Evolutionary conservation across 1,284 basidiomycete genomes (phyloP), one percentile per base, ranked within the genome.

Genomic region (Cryptococcus depauperatus): DNA sequence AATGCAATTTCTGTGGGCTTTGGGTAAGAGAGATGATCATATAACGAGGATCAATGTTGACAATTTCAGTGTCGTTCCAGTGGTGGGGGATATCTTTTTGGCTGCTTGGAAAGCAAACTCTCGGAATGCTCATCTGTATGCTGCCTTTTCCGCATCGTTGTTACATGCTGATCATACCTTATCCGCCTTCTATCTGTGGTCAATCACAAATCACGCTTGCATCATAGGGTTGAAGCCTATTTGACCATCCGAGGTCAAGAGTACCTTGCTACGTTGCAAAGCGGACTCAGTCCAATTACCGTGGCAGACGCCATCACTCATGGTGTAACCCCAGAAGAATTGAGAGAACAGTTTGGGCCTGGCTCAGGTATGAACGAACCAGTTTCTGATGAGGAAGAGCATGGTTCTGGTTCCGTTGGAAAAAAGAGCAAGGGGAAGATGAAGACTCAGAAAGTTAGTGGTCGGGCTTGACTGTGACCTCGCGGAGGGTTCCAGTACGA

Each of bases 91-190:
- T 65, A 64, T 95, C 40, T 64, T 82, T 4, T 67, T 89, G 27
- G 62, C 88, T 74, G 40, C 72, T 71, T 93, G 76, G 77, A 91
- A 89, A 66, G 80, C 88, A n/a, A 96, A 95, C 70, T 85, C 81
- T 35, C 76, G 91, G 52, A 95, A 95, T 61, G 89, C 86, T 3
- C 60, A 66, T 41, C 41, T 69, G 64, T 69, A 38, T 28, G 39
- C 21, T 11, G 28, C 8, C 26, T 19, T 4, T 14, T 16, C 5
- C 4, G n/a, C n/a, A n/a, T n/a, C n/a, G n/a, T n/a, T n/a, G n/a
- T n/a, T n/a, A n/a, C n/a, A n/a, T n/a, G 29, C 29, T 30, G 29
- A 30, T 30, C 29, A 51, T n/a, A n/a, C n/a, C n/a, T n/a, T n/a
- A n/a, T n/a, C n/a, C n/a, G n/a, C n/a, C n/a, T n/a, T n/a, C n/a